Evolutionary conservation across 805 yeast species (phyloP).

Genomic region (Barnettozyma sp.): DNA sequence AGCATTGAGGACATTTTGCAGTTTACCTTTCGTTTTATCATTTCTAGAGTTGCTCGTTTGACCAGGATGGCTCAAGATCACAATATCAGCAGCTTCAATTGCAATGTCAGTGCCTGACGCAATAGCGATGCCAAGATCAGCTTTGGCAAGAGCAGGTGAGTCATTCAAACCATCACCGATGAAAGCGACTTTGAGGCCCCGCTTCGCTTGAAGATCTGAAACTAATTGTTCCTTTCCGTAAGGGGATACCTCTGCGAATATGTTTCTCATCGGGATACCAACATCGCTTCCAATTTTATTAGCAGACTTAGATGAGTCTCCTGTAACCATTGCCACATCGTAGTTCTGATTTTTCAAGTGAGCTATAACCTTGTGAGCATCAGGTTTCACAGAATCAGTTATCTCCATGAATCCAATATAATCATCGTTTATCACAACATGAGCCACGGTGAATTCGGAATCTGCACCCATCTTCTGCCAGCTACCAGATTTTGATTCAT

Average conservation of each 20-base stretch:
- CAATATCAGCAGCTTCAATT: slow-evolving; percentile 93
- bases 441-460: slow-evolving; percentile 41
- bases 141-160: slow-evolving; percentile 88
- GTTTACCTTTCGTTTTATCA: slow-evolving; percentile 28
- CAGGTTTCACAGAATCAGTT: slow-evolving; percentile 59
- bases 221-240: slow-evolving; percentile 67
- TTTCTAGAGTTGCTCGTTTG: neutral
- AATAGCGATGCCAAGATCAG: slow-evolving; percentile 87
- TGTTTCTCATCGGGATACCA: slow-evolving; percentile 57
- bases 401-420: slow-evolving; percentile 63
- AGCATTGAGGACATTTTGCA: slow-evolving; percentile 41
- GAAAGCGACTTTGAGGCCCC: slow-evolving; percentile 57
- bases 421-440: slow-evolving; percentile 49
- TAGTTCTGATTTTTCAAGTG: slow-evolving; percentile 46
- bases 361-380: slow-evolving; percentile 53
- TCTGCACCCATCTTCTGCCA: slow-evolving; percentile 18
- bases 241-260: slow-evolving; percentile 75
- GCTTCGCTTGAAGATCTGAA: slow-evolving; percentile 39
- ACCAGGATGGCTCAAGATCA: slow-evolving; percentile 44
- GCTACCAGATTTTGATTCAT: slow-evolving; percentile 12
- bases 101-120: slow-evolving; percentile 95
- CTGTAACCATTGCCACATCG: slow-evolving; percentile 81
- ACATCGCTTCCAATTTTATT: slow-evolving; percentile 54
- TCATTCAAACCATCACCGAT: slow-evolving; percentile 98
- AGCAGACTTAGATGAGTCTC: slow-evolving; percentile 68